These are phyloP conservation scores for Trypanosoma mega DNA, from an alignment of 208 protist species.

Conservation along the genomic window DNA sequence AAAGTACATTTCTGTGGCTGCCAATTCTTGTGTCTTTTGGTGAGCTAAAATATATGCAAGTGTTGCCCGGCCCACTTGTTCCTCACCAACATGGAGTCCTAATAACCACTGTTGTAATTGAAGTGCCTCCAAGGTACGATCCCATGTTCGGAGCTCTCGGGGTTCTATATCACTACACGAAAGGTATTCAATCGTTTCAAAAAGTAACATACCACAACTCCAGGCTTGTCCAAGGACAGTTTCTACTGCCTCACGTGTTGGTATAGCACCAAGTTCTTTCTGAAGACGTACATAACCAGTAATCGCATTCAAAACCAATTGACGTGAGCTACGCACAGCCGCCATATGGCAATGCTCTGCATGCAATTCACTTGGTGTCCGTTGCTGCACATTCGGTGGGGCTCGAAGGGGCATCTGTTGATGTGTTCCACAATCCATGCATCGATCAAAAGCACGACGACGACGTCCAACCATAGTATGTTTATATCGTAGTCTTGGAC, in stretches of 20 bases:
- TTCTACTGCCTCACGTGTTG: slow-evolving; percentile 73
- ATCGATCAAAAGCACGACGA: slow-evolving; percentile 74
- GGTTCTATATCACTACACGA: slow-evolving; percentile 68
- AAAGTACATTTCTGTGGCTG: slow-evolving; percentile 33
- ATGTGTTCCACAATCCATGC: slow-evolving; percentile 84
- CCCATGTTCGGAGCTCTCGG: slow-evolving; percentile 61
- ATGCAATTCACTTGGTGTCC: slow-evolving; percentile 76
- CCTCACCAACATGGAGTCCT: slow-evolving; percentile 87
- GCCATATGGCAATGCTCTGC: slow-evolving; percentile 88
- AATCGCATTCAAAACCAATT: slow-evolving; percentile 80
- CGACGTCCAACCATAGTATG: slow-evolving; percentile 42
- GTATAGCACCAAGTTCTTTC: slow-evolving; percentile 52
- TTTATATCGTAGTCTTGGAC: slow-evolving; percentile 75
- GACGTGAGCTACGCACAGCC: slow-evolving; percentile 74
- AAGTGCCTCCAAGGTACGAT: slow-evolving; percentile 66
- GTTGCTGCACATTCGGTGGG: slow-evolving; percentile 60
- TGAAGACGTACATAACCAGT: slow-evolving; percentile 78
- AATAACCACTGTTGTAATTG: slow-evolving; percentile 88
- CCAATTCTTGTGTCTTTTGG: slow-evolving; percentile 59
- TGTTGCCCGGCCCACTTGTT: slow-evolving; percentile 87
- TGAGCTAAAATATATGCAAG: slow-evolving; percentile 86
- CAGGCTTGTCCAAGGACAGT: slow-evolving; percentile 86
- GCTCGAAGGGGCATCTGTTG: slow-evolving; percentile 83
- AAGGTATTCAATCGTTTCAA: slow-evolving; percentile 84
- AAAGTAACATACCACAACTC: slow-evolving; percentile 89